phyloP scores from a whole-genome alignment of 2,329 filamentous ascomycete genomes.

The Teratosphaeria zuluensis region DNA sequence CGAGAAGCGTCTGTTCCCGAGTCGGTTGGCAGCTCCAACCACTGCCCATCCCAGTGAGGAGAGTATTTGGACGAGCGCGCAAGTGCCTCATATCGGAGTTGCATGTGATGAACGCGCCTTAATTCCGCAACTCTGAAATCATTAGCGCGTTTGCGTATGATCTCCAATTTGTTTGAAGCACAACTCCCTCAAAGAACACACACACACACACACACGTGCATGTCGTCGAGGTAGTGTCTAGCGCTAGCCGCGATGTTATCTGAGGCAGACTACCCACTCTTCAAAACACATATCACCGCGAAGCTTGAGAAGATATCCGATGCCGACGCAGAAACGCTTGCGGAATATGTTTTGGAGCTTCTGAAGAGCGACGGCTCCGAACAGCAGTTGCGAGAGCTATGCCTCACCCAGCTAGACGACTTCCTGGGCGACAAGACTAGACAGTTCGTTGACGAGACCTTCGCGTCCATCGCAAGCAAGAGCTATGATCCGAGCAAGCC shows the following conservation, averaged over 20 bases:
- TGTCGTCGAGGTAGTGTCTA: not conserved
- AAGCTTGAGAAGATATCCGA: conserved; percentile 67
- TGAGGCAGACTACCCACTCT: conserved; percentile 44
- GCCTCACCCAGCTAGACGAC: conserved; percentile 62
- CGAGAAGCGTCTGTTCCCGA: not conserved
- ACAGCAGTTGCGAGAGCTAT: conserved; percentile 55
- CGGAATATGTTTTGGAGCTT: conserved; percentile 74
- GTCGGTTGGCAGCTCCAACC: too few relatives aligned
- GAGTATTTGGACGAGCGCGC: too few relatives aligned
- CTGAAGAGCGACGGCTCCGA: conserved; percentile 59
- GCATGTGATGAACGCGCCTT: not conserved
- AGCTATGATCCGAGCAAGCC: conserved; percentile 25
- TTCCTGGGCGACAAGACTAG: conserved; percentile 60
- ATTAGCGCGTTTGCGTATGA: not conserved
- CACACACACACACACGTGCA: not conserved
- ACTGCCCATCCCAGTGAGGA: too few relatives aligned
- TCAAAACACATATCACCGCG: conserved; percentile 71
- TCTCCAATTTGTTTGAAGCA: not conserved
- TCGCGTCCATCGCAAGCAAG: conserved; percentile 54
- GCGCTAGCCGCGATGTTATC: conserved; percentile 38
- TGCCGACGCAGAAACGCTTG: conserved; percentile 70
- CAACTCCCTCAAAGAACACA: not conserved
- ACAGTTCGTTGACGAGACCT: conserved; percentile 61
- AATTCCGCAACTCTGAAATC: not conserved
- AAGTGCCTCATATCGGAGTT: too few relatives aligned